phyloP scores from a whole-genome alignment of 2,329 filamentous ascomycete genomes.

The Botrytis byssoidea region DNA sequence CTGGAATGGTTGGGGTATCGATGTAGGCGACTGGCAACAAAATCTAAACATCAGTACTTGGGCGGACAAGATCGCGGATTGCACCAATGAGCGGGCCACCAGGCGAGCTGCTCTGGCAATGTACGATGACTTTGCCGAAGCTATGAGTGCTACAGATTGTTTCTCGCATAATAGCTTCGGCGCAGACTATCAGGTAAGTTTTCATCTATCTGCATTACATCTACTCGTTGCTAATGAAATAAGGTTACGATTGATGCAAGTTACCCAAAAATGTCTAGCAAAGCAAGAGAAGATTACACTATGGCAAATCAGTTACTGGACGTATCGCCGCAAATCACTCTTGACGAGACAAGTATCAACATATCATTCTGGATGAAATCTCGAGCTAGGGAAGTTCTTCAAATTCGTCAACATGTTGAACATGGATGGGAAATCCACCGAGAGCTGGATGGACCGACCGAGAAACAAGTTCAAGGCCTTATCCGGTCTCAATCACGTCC shows the following conservation, averaged over 20 bases:
- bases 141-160: constrained; percentile 65
- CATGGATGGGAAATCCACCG: constrained; percentile 29
- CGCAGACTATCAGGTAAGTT: constrained; percentile 31
- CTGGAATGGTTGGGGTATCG: constrained; percentile 67
- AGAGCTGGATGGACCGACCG: constrained; percentile 30
- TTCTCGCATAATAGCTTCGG: constrained; percentile 41
- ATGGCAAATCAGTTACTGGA: constrained; percentile 54
- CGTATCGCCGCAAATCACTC: constrained; percentile 42
- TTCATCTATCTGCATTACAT: neutral
- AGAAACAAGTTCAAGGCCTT: constrained; percentile 30
- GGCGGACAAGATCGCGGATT: constrained; percentile 37
- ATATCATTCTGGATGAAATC: constrained; percentile 37
- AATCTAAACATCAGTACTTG: constrained; percentile 44
- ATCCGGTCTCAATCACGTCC: constrained; percentile 26
- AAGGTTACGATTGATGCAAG: constrained; percentile 34
- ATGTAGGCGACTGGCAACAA: constrained; percentile 57
- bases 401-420: constrained; percentile 32
- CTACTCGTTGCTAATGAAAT: constrained; percentile 18
- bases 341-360: constrained; percentile 26
- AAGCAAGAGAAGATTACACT: constrained; percentile 53
- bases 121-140: constrained; percentile 55
- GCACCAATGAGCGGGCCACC: constrained; percentile 26
- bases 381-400: constrained; percentile 33
- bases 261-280: constrained; percentile 41
- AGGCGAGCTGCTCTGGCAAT: constrained; percentile 45